Conservation (phyloP, 768 basidiomycete species). For the Termitomyces sp. region DNA sequence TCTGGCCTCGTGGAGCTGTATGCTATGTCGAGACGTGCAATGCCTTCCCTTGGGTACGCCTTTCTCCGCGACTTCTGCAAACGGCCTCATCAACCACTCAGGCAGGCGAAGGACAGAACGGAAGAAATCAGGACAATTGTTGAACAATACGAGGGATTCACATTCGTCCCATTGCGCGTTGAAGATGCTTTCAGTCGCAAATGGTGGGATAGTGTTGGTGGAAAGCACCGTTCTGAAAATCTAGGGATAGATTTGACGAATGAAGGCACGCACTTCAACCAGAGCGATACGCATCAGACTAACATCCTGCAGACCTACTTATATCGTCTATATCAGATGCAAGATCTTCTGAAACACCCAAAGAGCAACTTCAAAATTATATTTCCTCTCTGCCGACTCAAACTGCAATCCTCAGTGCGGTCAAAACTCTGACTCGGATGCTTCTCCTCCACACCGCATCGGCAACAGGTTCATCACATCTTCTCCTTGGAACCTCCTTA, state of each 20-base stretch:
- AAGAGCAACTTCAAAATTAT: slow-evolving; percentile 38
- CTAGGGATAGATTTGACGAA: slow-evolving; percentile 43
- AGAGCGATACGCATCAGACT: neutral
- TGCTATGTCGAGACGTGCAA: slow-evolving; percentile 69
- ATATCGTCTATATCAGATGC: slow-evolving; percentile 18
- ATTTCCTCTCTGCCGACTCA: slow-evolving; percentile 67
- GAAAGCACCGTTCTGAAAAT: slow-evolving; percentile 16
- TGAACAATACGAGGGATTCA: slow-evolving; percentile 40
- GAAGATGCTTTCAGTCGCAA: slow-evolving; percentile 67
- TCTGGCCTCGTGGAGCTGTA: slow-evolving; percentile 58
- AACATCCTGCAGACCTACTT: slow-evolving; percentile 22
- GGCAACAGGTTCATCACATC: slow-evolving; percentile 58
- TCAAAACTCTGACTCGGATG: slow-evolving; percentile 58
- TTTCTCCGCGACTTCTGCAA: neutral
- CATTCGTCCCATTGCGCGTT: slow-evolving; percentile 58
- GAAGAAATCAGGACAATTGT: slow-evolving; percentile 44
- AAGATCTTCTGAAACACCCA: slow-evolving; percentile 11
- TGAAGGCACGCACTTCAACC: slow-evolving; percentile 35
- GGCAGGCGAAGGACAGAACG: slow-evolving; percentile 50
- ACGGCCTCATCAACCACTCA: slow-evolving; percentile 11
- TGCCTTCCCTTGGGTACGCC: slow-evolving; percentile 56
- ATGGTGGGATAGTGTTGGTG: slow-evolving; percentile 58
- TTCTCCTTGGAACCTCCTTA: slow-evolving; percentile 74
- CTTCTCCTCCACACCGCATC: slow-evolving; percentile 64
- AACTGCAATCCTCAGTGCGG: slow-evolving; percentile 56